Base-by-base conservation (phyloP, 805 yeast species). In the Myxozyma kluyveri region DNA sequence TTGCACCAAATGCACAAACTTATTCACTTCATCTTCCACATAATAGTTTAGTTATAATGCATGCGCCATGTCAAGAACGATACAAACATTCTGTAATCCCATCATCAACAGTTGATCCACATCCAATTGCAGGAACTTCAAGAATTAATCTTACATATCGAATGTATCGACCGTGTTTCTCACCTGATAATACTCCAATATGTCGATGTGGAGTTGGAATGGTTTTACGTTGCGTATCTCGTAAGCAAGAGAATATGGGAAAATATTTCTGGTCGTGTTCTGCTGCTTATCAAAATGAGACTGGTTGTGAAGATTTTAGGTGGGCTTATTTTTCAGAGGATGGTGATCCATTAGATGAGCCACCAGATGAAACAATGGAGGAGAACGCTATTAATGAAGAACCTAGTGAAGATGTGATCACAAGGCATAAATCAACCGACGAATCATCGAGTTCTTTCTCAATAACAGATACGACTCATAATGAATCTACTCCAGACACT, bases 11-110 rank as follows among this genome's bases (percentile, higher is more conserved):
- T 26, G 45, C 54, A 2, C 63, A 65, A 4, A 58, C 79, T 22
- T 72, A 75, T 63, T 69, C 84, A 26, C 72, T 83, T 0, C 83
- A 81, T n/a, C 63, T 83, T 2, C 84, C 87, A 0, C 89, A 86
- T 64, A 86, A 86, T 62, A 75, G 86, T 6, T 65, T 86, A 35
- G 61, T 86, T 2, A 67, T 86, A 2, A 86, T 86, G 95, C 81
- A 83, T 53, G 84, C 88, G 0, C 88, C 88, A 0, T 82, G 86
- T 55, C 95, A 86, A 64, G 95, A 86, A 57, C 79, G 78, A 45
- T 86, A 69, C 64, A 84, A 81, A 61, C 95, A 87, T 62, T 71
- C 81, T 52, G 79, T 86, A 0, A 78, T 78, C 3, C 71, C 81
- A 0, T 67, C 74, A 37, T 43, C 54, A 4, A 51, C 67, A 5